Evolutionary conservation across 78 protist genomes (phyloP).

Genomic region (Mastigamoeba balamuthi): DNA sequence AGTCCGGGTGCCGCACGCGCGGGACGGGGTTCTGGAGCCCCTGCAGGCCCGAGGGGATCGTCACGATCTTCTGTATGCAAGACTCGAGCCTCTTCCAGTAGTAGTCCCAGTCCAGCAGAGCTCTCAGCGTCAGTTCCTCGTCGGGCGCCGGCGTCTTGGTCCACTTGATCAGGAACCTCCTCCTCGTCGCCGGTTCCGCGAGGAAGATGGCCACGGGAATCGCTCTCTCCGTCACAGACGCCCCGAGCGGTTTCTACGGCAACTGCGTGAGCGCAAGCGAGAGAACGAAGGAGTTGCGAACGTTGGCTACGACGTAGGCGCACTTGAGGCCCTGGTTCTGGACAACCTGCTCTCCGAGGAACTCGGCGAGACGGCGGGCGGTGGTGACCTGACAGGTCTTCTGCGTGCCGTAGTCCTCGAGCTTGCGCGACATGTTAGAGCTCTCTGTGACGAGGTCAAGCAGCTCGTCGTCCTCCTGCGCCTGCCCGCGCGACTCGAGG

Average conservation of each 20-base stretch:
- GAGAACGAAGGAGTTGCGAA: not conserved
- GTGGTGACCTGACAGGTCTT: constrained; percentile 69
- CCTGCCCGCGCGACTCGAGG: constrained; percentile 60
- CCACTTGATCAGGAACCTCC: constrained; percentile 24
- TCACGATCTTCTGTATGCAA: constrained; percentile 89
- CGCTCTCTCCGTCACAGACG: constrained; percentile 91
- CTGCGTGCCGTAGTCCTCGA: constrained; percentile 78
- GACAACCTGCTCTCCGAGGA: constrained; percentile 79
- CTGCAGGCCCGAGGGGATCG: constrained; percentile 96
- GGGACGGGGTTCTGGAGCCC: constrained; percentile 85
- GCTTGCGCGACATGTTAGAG: constrained; percentile 65
- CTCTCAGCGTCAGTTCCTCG: constrained; percentile 1
- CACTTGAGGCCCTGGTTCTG: constrained; percentile 89
- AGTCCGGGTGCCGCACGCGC: constrained; percentile 91
- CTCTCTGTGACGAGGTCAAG: constrained; percentile 80
- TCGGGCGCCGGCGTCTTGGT: constrained; percentile 12
- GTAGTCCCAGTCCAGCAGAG: constrained; percentile 93
- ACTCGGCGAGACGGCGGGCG: constrained; percentile 74
- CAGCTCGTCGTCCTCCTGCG: constrained; percentile 70
- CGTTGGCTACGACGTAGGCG: constrained; percentile 65
- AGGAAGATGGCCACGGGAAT: constrained; percentile 85
- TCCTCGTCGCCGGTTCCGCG: constrained; percentile 14
- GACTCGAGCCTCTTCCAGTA: constrained; percentile 14
- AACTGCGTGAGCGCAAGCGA: too few relatives aligned
- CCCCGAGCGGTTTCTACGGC: constrained; percentile 69